Base-by-base conservation (phyloP, 129 eudicot species). In the Centaurea solstitialis region DNA sequence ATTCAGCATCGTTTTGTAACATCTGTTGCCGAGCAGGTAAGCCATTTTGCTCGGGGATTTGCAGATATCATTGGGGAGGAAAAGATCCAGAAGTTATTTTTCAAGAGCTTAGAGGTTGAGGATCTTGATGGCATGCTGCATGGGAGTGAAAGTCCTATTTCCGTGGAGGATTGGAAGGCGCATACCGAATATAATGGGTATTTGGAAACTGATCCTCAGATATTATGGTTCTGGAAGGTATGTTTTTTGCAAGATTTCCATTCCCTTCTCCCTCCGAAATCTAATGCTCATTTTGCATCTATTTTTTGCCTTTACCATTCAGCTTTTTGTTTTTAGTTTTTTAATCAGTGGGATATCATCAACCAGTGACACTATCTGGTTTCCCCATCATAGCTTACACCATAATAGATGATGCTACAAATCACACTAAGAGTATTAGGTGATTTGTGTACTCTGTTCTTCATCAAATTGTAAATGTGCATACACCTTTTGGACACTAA, bases 221-320 rank as follows among this genome's bases (percentile, higher is more conserved):
- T 95, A 72, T 37, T 40, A 17, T 95, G 99, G 99, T 93, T 95
- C 77, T 93, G 99, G 99, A 71, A 93, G 99, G 99, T 95, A 88
- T 71, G 83, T 78, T 21, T 47, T 13, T 72, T 47, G 39, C n/a
- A 35, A 15, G 20, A 21, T 57, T 33, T 69, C n/a, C 2, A 39
- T 70, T 38, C 9, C 47, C 23, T 23, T 26, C 22, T 50, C 50
- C 70, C 38, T 23, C 62, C 4, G 22, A 57, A 22, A 17, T 57
- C 22, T 57, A 57, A 57, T 57, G 21, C 65, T 43, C 20, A 15
- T 5, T 57, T 57, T 22, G 17, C 22, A 57, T 57, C 22, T n/a
- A 57, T 57, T n/a, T n/a, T n/a, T n/a, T n/a, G n/a, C n/a, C n/a
- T n/a, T n/a, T n/a, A n/a, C n/a, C n/a, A n/a, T n/a, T n/a, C n/a